Evolutionary conservation across 2,329 filamentous ascomycete genomes (phyloP), one percentile per base, ranked within the genome.

Genomic region (Xylariaceae sp.): DNA sequence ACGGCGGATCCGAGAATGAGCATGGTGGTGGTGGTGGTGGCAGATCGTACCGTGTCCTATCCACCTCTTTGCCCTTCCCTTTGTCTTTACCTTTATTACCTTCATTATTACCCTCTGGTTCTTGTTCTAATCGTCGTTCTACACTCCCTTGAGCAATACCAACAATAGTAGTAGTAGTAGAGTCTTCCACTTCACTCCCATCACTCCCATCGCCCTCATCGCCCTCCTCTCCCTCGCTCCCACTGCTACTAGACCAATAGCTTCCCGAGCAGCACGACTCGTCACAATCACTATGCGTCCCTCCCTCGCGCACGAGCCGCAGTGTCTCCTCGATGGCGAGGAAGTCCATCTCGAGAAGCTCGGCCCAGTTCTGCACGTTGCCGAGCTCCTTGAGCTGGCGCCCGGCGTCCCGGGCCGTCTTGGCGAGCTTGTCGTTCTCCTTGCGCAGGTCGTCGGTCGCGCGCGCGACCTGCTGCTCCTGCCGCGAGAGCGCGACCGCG

Each of bases 301-400:
- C 39, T 5, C 54, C 57, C 33, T 57, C 58, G 34, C 62, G 66
- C 2, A 73, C 78, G 40, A 81, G 57, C 50, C 77, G 63, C 51
- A 83, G 57, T 29, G 78, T 83, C 69, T 83, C 78, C 59, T 80
- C 76, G 5, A 84, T 56, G 31, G 80, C 71, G 39, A 81, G 47
- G 48, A 84, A 79, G 50, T 81, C 76, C 43, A 77, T 62, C 69
- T 82, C 85, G 55, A 90, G 69, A 64, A 88, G 78, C 71, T 92
- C 86, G 15, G 85, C 84, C 85, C 85, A 92, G 60, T 89, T 89
- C 69, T 90, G 85, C 56, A 90, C 76, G 57, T 88, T 81, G 16
- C 85, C 50, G 45, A 88, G 68, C 69, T 88, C 85, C 65, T 88
- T 89, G 43, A 90, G 66, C 54, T 72, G 73, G 48, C 73, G 71